A percentile compares a stretch with the other conserved stretches of the same genome.
Evolutionary conservation across 352 stramenopile species (phyloP).

Genomic region (Phytophthora kernoviae): DNA sequence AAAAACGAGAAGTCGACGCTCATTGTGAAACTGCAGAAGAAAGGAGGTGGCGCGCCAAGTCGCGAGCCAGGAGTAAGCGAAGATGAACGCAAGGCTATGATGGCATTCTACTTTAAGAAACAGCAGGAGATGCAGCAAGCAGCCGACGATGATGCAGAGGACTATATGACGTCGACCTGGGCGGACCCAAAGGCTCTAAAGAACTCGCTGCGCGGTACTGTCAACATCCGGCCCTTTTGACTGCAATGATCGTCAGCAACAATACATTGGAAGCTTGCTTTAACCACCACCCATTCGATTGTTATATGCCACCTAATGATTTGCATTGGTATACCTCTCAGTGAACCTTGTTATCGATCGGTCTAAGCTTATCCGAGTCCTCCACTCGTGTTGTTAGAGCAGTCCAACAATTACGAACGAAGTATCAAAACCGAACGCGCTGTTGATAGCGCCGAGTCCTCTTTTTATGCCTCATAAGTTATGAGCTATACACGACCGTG

Average conservation of each 20-base stretch:
- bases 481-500: no score
- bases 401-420: no score
- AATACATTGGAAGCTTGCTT: slow-evolving; percentile 2
- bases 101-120: slow-evolving; percentile 95
- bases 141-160: slow-evolving; percentile 92
- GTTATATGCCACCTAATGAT: no score
- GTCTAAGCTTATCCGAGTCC: no score
- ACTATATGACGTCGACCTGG: slow-evolving; percentile 95
- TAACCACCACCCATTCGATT: no score
- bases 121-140: slow-evolving; percentile 88
- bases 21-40: slow-evolving; percentile 91
- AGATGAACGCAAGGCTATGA: slow-evolving; percentile 97
- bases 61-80: slow-evolving; percentile 89
- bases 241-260: not conserved
- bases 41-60: slow-evolving; percentile 86
- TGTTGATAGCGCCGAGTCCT: no score
- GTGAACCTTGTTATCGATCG: no score
- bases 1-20: slow-evolving; percentile 97
- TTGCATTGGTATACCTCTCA: no score
- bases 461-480: no score
- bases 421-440: no score
- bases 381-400: no score
- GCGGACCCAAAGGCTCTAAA: slow-evolving; percentile 95
- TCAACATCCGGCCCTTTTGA: slow-evolving; percentile 84
- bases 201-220: slow-evolving; percentile 90